phyloP scores from a whole-genome alignment of 2,329 filamentous ascomycete species.

The Aspergillus glaucus region DNA sequence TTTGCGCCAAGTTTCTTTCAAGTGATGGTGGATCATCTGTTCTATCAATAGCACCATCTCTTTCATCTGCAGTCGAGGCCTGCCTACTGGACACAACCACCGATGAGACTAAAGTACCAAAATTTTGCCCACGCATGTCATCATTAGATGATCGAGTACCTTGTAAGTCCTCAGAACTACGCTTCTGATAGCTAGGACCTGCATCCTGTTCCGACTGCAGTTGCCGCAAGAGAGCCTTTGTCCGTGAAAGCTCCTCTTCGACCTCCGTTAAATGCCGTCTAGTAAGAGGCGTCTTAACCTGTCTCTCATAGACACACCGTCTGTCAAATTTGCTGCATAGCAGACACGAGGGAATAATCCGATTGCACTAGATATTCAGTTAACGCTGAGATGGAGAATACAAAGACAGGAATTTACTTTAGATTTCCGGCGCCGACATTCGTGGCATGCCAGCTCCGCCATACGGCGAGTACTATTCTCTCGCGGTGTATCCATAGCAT shows the following conservation, averaged over 20 bases:
- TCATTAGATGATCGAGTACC: background rate
- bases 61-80: background rate
- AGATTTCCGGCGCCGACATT: slow-evolving; percentile 38
- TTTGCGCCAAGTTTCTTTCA: background rate
- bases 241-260: slow-evolving; percentile 34
- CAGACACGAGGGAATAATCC: slow-evolving; percentile 33
- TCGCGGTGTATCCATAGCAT: background rate
- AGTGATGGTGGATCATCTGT: background rate
- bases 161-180: background rate
- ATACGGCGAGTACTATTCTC: background rate
- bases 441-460: slow-evolving; percentile 21
- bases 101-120: background rate
- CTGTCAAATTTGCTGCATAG: slow-evolving; percentile 40
- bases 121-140: background rate
- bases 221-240: slow-evolving; percentile 12
- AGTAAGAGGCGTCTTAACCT: slow-evolving; percentile 44
- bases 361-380: slow-evolving; percentile 26
- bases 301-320: slow-evolving; percentile 46
- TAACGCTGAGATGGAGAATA: background rate
- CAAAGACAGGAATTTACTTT: slow-evolving; percentile 5
- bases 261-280: slow-evolving; percentile 43
- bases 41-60: background rate
- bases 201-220: background rate
- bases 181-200: background rate
- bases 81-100: no score